phyloP scores from a whole-genome alignment of 805 yeast genomes.

The Yamadazyma sp. region DNA sequence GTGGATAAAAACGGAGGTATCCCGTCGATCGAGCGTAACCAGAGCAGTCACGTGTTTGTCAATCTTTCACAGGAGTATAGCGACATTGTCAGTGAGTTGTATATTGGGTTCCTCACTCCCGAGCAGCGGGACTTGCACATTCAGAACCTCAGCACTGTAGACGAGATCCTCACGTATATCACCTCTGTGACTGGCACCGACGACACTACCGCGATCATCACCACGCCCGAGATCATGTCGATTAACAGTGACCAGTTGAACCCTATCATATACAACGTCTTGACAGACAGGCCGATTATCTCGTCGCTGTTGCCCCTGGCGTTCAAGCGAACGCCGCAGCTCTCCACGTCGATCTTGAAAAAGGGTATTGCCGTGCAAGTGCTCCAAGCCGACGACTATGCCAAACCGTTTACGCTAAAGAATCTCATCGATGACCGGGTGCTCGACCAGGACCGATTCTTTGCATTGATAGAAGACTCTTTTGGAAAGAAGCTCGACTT shows the following conservation, averaged over 20 bases:
- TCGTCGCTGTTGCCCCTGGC: slow-evolving; percentile 85
- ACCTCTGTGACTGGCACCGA: slow-evolving; percentile 41
- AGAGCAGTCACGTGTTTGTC: slow-evolving; percentile 82
- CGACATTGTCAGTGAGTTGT: slow-evolving; percentile 62
- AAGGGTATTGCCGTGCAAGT: slow-evolving; percentile 66
- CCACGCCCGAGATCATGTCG: slow-evolving; percentile 78
- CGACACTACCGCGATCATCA: slow-evolving; percentile 76
- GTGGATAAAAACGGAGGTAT: slow-evolving; percentile 87
- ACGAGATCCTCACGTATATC: slow-evolving; percentile 48
- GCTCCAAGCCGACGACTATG: slow-evolving; percentile 28
- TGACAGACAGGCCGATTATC: slow-evolving; percentile 88
- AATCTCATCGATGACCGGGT: slow-evolving; percentile 34
- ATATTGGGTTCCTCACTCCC: slow-evolving; percentile 53
- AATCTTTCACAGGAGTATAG: slow-evolving; percentile 81
- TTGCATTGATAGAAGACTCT: slow-evolving; percentile 70
- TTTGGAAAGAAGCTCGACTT: slow-evolving; percentile 69
- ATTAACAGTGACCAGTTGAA: slow-evolving; percentile 54
- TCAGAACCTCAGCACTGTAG: slow-evolving; percentile 67
- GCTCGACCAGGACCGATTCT: slow-evolving; percentile 58
- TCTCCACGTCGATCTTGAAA: slow-evolving; percentile 77
- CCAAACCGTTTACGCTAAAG: slow-evolving; percentile 39
- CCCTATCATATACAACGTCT: slow-evolving; percentile 84
- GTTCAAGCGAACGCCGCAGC: slow-evolving; percentile 51
- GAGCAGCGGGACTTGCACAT: slow-evolving; percentile 53
- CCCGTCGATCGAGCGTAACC: slow-evolving; percentile 79